These are phyloP conservation scores for Tuber aestivum DNA, from an alignment of 495 filamentous ascomycete species.

Conservation along the genomic window DNA sequence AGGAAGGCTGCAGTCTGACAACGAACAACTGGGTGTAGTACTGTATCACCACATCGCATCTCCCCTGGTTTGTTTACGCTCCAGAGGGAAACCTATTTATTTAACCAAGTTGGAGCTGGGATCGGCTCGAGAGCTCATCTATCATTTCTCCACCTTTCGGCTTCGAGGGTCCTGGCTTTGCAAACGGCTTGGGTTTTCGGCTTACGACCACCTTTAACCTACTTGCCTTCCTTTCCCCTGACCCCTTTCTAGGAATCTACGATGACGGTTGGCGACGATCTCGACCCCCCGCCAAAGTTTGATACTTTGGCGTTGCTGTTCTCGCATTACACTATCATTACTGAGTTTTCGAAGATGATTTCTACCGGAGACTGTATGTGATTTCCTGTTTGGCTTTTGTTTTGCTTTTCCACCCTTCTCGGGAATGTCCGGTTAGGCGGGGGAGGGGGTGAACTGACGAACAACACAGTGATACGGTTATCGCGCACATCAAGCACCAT, in stretches of 20 bases:
- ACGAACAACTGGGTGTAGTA: neutral
- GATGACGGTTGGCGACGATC: neutral
- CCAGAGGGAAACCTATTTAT: neutral
- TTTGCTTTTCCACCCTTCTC: neutral
- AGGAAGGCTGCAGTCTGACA: neutral
- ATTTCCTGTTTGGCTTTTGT: neutral
- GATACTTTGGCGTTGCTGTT: conserved; percentile 30
- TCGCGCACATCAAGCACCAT: conserved; percentile 34
- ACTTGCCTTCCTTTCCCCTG: conserved; percentile 10
- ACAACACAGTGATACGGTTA: conserved; percentile 28
- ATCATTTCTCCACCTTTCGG: neutral
- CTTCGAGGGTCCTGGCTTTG: neutral
- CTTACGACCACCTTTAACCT: neutral
- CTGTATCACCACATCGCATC: neutral
- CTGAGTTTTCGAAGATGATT: conserved; percentile 19
- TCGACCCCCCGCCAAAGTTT: conserved; percentile 26
- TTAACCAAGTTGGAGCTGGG: neutral
- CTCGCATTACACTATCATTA: conserved; percentile 32
- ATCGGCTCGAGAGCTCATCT: neutral
- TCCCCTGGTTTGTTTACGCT: neutral
- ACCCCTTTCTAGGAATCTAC: conserved; percentile 21
- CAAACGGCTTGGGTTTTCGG: conserved; percentile 8
- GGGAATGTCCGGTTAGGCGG: neutral
- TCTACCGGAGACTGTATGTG: conserved; percentile 33
- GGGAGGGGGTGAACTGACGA: neutral